phyloP scores from a whole-genome alignment of 2,329 filamentous ascomycete species.

The Neofusicoccum cordaticola region DNA sequence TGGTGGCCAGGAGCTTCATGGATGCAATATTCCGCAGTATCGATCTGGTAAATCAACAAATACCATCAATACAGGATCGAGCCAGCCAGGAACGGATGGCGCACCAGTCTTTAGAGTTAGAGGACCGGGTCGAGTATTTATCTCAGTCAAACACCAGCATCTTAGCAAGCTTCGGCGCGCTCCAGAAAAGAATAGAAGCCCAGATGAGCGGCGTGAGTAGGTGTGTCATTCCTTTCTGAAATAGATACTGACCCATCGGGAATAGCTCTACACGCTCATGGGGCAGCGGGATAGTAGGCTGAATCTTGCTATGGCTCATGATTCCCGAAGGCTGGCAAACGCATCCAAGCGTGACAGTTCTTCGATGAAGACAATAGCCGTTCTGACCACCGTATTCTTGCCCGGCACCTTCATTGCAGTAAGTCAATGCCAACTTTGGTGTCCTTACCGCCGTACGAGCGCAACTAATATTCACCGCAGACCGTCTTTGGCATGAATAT shows the following conservation, averaged over 20 bases:
- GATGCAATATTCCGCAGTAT: not conserved
- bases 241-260: not conserved
- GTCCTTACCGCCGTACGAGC: too few species aligned
- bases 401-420: slow-evolving; percentile 18
- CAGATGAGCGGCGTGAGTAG: not conserved
- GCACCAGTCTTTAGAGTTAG: not conserved
- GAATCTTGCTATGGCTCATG: not conserved
- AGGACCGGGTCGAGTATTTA: not conserved
- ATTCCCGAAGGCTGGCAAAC: not conserved
- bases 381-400: slow-evolving; percentile 16
- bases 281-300: not conserved
- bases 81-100: not conserved
- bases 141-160: not conserved
- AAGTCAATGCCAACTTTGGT: not conserved
- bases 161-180: not conserved
- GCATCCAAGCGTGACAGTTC: slow-evolving; percentile 13
- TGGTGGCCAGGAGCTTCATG: not conserved
- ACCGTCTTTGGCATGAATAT: slow-evolving; percentile 11
- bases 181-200: not conserved
- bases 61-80: not conserved
- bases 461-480: not conserved
- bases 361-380: slow-evolving; percentile 18
- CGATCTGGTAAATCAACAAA: not conserved
- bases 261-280: not conserved
- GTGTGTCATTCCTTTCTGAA: not conserved